These are phyloP conservation scores for Pulveroboletus frians DNA, from an alignment of 768 basidiomycete genomes.

Conservation along the genomic window DNA sequence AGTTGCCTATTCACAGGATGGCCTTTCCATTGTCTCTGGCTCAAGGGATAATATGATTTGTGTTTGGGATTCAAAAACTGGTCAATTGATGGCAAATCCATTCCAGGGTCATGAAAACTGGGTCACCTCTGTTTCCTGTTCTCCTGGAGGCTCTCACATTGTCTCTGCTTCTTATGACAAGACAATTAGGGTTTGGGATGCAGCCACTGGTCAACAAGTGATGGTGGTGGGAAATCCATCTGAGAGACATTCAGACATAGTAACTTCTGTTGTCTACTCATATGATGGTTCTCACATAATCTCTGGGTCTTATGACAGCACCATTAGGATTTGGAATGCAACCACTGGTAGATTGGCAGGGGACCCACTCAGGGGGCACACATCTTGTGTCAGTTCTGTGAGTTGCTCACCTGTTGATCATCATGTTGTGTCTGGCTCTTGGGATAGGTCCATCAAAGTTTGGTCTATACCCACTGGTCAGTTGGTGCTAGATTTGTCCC, in stretches of 20 bases:
- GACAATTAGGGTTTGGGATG: background rate
- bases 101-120: background rate
- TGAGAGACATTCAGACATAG: too few species aligned
- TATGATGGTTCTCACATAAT: background rate
- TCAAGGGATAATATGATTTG: background rate
- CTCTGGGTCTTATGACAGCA: background rate
- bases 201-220: too few species aligned
- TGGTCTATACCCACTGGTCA: background rate
- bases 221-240: too few species aligned
- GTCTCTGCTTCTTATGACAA: background rate
- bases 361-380: too few species aligned
- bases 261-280: too few species aligned
- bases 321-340: conserved; percentile 12
- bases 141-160: conserved; percentile 1
- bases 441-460: too few species aligned
- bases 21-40: background rate
- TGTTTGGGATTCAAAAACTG: background rate
- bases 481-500: too few species aligned
- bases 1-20: background rate
- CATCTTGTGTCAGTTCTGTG: too few species aligned
- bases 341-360: too few species aligned
- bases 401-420: too few species aligned
- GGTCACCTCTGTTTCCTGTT: background rate
- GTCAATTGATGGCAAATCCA: background rate
- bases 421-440: too few species aligned